These are phyloP conservation scores for Tetrahymena thermophila DNA, from an alignment of 73 alveolate species.

Conservation along the genomic window DNA sequence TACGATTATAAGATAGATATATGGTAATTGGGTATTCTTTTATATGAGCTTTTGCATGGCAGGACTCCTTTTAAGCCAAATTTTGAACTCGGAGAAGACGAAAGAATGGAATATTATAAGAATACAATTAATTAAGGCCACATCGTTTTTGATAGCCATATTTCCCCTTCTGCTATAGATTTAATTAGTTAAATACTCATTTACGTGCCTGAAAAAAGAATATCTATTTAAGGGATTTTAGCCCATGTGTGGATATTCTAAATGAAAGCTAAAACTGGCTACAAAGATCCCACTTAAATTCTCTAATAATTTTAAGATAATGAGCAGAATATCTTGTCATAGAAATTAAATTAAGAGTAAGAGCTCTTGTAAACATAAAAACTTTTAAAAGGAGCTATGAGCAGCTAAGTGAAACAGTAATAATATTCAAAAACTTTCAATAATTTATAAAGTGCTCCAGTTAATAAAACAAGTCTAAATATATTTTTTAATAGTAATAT, in stretches of 20 bases:
- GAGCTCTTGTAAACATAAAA: background rate
- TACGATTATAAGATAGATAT: conserved; percentile 78
- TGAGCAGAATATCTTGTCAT: background rate
- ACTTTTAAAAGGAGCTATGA: background rate
- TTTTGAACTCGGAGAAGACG: background rate
- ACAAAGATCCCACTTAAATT: background rate
- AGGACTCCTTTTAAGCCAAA: conserved; percentile 67
- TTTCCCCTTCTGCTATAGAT: background rate
- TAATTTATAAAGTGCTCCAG: background rate
- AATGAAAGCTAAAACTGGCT: background rate
- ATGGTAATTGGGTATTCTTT: conserved; percentile 88
- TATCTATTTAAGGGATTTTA: background rate
- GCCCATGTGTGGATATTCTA: background rate
- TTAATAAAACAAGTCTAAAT: background rate
- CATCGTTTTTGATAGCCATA: background rate
- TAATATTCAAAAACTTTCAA: background rate
- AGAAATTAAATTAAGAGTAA: background rate
- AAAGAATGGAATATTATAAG: background rate
- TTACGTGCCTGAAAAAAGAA: background rate
- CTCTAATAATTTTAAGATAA: background rate
- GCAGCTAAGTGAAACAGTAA: background rate
- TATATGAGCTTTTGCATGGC: conserved; percentile 87
- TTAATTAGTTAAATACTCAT: background rate
- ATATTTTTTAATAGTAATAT: background rate
- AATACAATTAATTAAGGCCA: background rate